phyloP scores from a whole-genome alignment of 176 grass and related monocot genomes.

The Cenchrus purpureus region DNA sequence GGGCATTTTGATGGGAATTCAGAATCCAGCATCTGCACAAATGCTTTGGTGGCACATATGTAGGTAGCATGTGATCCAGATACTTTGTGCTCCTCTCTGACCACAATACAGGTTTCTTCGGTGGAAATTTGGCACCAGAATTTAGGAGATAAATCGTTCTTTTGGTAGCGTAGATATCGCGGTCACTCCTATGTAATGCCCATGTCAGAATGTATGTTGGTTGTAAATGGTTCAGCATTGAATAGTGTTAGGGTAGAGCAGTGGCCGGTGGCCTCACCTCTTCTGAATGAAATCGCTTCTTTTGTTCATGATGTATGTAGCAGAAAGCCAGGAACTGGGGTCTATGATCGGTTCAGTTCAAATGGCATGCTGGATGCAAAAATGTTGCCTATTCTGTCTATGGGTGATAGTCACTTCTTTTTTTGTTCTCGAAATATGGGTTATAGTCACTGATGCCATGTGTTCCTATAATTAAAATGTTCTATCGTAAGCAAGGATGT shows the following conservation, averaged over 20 bases:
- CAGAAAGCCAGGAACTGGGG: conserved; percentile 17
- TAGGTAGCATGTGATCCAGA: conserved; percentile 43
- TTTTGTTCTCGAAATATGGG: too few relatives aligned
- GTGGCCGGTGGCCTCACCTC: conserved; percentile 2
- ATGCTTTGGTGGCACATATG: conserved; percentile 40
- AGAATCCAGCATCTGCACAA: conserved; percentile 40
- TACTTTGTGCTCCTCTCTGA: conserved; percentile 38
- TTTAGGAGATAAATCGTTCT: conserved; percentile 42
- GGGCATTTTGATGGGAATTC: conserved; percentile 29
- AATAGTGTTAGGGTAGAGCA: conserved; percentile 68
- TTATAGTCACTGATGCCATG: background rate
- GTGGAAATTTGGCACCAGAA: conserved; percentile 64
- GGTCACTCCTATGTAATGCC: conserved; percentile 47
- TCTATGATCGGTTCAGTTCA: conserved; percentile 31
- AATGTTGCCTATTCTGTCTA: background rate
- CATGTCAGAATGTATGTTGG: conserved; percentile 54
- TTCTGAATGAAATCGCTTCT: conserved; percentile 50
- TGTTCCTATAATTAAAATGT: background rate
- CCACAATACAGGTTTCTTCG: conserved; percentile 54
- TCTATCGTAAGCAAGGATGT: background rate
- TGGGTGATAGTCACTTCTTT: background rate
- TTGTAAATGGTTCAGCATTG: conserved; percentile 64
- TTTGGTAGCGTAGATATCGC: conserved; percentile 47
- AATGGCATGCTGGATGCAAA: conserved; percentile 41
- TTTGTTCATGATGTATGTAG: conserved; percentile 33